These are phyloP conservation scores for Talaromyces sp. DNA, from an alignment of 2,329 filamentous ascomycete species.

Conservation along the genomic window DNA sequence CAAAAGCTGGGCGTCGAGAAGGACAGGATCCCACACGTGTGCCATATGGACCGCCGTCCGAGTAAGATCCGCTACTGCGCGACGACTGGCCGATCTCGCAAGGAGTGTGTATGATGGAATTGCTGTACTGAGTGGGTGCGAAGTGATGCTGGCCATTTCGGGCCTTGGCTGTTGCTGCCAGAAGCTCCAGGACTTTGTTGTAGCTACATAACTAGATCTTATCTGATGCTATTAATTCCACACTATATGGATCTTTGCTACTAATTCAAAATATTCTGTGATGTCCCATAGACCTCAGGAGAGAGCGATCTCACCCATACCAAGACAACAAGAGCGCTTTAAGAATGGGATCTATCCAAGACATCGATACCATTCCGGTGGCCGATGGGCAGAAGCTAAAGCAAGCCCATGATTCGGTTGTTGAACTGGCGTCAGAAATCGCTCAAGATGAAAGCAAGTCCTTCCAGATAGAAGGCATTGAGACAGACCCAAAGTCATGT, in stretches of 20 bases:
- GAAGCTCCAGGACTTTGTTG: background rate
- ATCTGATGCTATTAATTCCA: background rate
- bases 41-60: background rate
- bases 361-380: background rate
- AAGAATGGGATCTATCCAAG: conserved; percentile 10
- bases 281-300: background rate
- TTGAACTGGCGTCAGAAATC: background rate
- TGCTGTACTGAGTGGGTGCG: background rate
- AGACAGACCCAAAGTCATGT: conserved; percentile 23
- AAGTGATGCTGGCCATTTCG: background rate
- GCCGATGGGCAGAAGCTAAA: background rate
- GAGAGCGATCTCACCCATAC: no score
- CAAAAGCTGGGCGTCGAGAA: background rate
- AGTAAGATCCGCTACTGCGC: background rate
- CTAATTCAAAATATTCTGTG: background rate
- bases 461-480: conserved; percentile 22
- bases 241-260: background rate
- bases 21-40: background rate
- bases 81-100: background rate
- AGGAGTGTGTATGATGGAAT: background rate
- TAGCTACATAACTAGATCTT: background rate
- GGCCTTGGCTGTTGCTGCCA: background rate
- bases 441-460: background rate
- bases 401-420: background rate
- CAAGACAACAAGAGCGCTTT: background rate